Base-by-base conservation (phyloP, 1,284 basidiomycete genomes). In the Neonothopanus nambi region DNA sequence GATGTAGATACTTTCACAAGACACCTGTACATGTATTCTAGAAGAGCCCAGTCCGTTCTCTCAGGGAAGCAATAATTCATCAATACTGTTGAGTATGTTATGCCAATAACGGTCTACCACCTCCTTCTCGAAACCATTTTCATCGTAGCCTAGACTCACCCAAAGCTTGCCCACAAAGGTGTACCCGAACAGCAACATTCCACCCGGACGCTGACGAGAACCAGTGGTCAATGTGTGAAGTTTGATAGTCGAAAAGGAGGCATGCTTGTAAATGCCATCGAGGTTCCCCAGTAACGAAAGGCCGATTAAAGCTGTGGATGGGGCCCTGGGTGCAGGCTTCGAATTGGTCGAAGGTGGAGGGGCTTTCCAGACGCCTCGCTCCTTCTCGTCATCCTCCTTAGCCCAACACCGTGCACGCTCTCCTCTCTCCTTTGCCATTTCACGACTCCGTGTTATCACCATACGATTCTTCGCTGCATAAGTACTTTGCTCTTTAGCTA, bases 271-370 rank as follows among this genome's bases (percentile, higher is more conserved):
- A 20, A 85, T 85, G 3, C 78, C 84, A 64, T 93, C 90, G 43
- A 92, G 72, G 64, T 91, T 91, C 1, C 89, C 89, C 33, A 92
- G 76, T 54, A 93, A 74, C 8, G 88, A 91, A 37, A 91, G 69
- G 0, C 89, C 90, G 51, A 92, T 76, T 45, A 91, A 74, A 5
- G 87, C 87, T 2, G 71, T 69, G 1, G 82, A 82, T 13, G 84
- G 78, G n/a, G 61, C 54, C 9, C 59, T 61, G 21, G 36, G 59
- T 5, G 52, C 42, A 12, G 18, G 33, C 7, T 47, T 30, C 18
- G 57, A 17, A 50, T 40, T 13, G 26, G 69, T 52, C 20, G 54
- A 52, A 15, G 69, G 59, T n/a, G 69, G 64, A 13, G 75, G 71
- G 7, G 74, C 66, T 30, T 70, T 67, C 68, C 71, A 73, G 17